Evolutionary conservation across 495 filamentous ascomycete genomes (phyloP), one percentile per base, ranked within the genome.

Genomic region (Podospora conica): DNA sequence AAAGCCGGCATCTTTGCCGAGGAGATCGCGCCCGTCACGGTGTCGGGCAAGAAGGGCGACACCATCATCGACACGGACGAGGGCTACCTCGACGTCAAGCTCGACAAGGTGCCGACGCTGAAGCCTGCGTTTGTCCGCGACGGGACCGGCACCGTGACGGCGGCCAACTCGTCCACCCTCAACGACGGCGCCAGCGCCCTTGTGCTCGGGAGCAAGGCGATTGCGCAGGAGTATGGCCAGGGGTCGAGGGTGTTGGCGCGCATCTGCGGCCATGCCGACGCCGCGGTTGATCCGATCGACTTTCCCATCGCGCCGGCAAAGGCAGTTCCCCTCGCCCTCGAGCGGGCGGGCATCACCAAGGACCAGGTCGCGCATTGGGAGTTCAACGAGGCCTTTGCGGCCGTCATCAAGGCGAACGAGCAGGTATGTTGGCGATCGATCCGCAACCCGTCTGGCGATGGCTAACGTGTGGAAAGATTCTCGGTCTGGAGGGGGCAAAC

Each of bases 381-480:
- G 76, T 95, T 98, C 78, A 98, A 98, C 76, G 95, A 98, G 75
- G 95, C 95, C 0, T 98, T 98, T 75, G 94, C 94, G 15, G 94
- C 91, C 0, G 94, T 97, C 15, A 96, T 97, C 77, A 93, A 93
- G 76, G 94, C 94, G 9, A 97, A 97, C 70, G 90, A 91, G 71
- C 90, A 95, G 87, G 90, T 90, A 72, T 77, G 76, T 61, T 25
- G 25, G 29, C 21, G 3, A 28, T 8, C 53, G 28, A 10, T 6
- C 55, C 53, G 58, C 53, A 20, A 10, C 24, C 23, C 74, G 72
- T 65, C 5, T 25, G 40, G 55, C 40, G 53, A 65, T 70, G 67
- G 76, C 73, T 68, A 64, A 61, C 15, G 10, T 48, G 15, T 20
- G 22, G 55, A 9, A 68, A 89, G 89, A 94, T 93, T 66, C 87